These are phyloP conservation scores for Lactarius hatsudake DNA, from an alignment of 768 basidiomycete species.

Conservation along the genomic window DNA sequence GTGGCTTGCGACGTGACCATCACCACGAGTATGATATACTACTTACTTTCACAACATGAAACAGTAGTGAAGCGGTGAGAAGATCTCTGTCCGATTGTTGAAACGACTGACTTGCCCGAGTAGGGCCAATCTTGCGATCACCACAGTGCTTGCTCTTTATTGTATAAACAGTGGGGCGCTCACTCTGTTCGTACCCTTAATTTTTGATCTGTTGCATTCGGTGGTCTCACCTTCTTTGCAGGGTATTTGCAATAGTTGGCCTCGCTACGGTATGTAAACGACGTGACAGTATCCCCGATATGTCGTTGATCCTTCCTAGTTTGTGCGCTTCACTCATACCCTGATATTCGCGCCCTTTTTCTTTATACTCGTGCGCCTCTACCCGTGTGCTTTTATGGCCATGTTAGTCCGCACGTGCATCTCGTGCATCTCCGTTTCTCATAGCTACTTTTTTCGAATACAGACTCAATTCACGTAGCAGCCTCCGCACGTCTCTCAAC, in stretches of 20 bases:
- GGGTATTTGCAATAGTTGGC: constrained; percentile 1
- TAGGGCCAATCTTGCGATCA: neutral
- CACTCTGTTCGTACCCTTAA: neutral
- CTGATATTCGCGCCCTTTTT: constrained; percentile 10
- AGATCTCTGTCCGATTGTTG: neutral
- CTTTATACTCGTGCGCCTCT: constrained; percentile 3
- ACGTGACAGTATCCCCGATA: neutral
- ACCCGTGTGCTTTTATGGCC: constrained; percentile 6
- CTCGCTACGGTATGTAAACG: neutral
- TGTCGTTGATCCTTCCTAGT: neutral
- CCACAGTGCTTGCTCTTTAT: constrained; percentile 4
- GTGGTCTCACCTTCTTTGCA: neutral
- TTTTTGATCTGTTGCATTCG: neutral
- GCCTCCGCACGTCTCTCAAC: constrained; percentile 2
- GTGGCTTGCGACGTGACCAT: constrained; percentile 11
- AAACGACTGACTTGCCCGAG: neutral
- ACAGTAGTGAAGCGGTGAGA: constrained; percentile 2
- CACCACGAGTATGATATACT: constrained; percentile 7
- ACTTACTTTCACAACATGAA: neutral
- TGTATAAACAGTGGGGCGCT: constrained; percentile 6
- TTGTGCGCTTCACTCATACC: neutral
- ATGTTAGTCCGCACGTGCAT: neutral
- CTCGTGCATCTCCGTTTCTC: neutral
- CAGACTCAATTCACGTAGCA: constrained; percentile 12
- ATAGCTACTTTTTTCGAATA: too few relatives aligned